A percentile compares a stretch with the other conserved stretches of the same genome.
Conservation (phyloP, 2,329 filamentous ascomycete genomes). For the Talaromyces sp. region DNA sequence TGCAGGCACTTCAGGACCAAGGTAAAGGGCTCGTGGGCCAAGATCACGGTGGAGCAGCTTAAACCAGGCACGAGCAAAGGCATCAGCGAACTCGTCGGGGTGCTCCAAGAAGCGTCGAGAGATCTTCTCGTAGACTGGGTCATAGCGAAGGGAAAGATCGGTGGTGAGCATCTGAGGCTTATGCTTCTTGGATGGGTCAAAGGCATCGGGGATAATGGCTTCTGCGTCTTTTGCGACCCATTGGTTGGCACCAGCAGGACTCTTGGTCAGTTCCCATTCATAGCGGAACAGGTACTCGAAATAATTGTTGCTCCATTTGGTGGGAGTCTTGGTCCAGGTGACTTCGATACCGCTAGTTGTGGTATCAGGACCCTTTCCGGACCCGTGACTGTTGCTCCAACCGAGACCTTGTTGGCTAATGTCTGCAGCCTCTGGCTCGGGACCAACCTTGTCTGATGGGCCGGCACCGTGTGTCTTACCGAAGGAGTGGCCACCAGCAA, state of each 20-base stretch:
- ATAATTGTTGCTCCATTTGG: slow-evolving; percentile 72
- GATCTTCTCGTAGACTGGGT: slow-evolving; percentile 73
- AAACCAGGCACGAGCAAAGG: slow-evolving; percentile 74
- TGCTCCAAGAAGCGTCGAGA: slow-evolving; percentile 66
- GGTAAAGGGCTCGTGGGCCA: slow-evolving; percentile 66
- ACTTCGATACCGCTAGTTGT: slow-evolving; percentile 77
- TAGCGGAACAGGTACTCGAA: slow-evolving; percentile 74
- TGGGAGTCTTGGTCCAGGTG: slow-evolving; percentile 72
- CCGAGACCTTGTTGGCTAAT: slow-evolving; percentile 69
- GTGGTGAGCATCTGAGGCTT: slow-evolving; percentile 73
- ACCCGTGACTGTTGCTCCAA: slow-evolving; percentile 63
- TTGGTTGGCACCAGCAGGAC: slow-evolving; percentile 72
- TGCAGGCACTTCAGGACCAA: slow-evolving; percentile 70
- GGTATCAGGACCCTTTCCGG: slow-evolving; percentile 67
- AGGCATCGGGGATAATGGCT: slow-evolving; percentile 67
- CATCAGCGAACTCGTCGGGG: slow-evolving; percentile 65
- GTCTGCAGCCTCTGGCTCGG: slow-evolving; percentile 63
- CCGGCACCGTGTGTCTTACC: slow-evolving; percentile 78
- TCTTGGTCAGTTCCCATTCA: slow-evolving; percentile 74
- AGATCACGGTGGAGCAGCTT: slow-evolving; percentile 79
- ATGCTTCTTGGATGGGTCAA: slow-evolving; percentile 67
- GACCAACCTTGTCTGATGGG: slow-evolving; percentile 60
- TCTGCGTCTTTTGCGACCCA: slow-evolving; percentile 70
- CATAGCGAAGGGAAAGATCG: slow-evolving; percentile 68
- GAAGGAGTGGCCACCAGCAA: slow-evolving; percentile 74